These are phyloP conservation scores for Zychaea mexicana DNA, from an alignment of 371 early-diverging fungal genomes.

Conservation along the genomic window DNA sequence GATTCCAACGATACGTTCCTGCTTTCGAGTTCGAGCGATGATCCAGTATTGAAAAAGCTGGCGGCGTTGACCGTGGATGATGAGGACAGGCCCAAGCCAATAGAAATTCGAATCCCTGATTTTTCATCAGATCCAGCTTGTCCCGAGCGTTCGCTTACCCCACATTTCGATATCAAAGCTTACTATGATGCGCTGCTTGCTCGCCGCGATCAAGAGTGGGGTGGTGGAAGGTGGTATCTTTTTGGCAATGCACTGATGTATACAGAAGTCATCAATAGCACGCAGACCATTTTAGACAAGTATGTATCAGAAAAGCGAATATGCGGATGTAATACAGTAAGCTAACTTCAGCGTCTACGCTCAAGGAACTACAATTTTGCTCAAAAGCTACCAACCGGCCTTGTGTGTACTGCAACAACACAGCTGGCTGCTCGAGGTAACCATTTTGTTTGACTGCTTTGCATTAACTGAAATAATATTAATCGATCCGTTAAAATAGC, in stretches of 20 bases:
- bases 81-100: not conserved
- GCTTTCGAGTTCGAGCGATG: conserved; percentile 12
- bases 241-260: conserved; percentile 81
- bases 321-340: not conserved
- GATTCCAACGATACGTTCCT: conserved; percentile 46
- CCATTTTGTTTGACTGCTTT: not conserved
- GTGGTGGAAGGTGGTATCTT: conserved; percentile 29
- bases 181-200: conserved; percentile 44
- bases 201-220: conserved; percentile 22
- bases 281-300: conserved; percentile 90
- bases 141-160: conserved; percentile 29
- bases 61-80: not conserved
- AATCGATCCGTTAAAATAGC: conserved; percentile 47
- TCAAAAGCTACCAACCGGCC: conserved; percentile 70
- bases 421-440: conserved; percentile 81
- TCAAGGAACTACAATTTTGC: conserved; percentile 71
- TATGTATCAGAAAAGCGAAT: conserved; percentile 21
- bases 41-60: conserved; percentile 5
- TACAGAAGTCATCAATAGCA: conserved; percentile 78
- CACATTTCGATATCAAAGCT: conserved; percentile 40
- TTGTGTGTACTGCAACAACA: conserved; percentile 75
- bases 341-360: no score
- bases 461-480: not conserved
- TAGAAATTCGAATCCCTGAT: conserved; percentile 12
- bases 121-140: conserved; percentile 21